Evolutionary conservation across 495 filamentous ascomycete species (phyloP), one percentile per base, ranked within the genome.

Genomic region (Cryomyces minteri): DNA sequence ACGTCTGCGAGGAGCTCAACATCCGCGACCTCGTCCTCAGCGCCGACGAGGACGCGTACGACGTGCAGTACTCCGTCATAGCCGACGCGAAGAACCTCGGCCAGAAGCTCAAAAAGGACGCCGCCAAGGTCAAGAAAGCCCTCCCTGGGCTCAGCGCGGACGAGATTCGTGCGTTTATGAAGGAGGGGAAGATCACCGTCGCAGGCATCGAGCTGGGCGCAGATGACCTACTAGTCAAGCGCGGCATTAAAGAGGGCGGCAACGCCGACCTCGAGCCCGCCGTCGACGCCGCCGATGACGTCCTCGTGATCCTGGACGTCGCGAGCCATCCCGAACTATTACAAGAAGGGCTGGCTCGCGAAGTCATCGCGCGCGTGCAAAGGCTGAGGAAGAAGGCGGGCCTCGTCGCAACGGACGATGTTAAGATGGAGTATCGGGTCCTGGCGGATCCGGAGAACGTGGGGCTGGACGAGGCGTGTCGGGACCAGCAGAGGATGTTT

Each of bases 71-170:
- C 66, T 82, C 78, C 46, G 82, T 84, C 38, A 69, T 70, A 31
- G 90, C 85, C 6, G 90, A 98, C 62, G 95, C 88, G 84, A 81
- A 88, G 2, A 84, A 80, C 0, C 72, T 98, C 33, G 90, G 90
- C 48, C 94, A 94, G 74, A 96, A 95, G 65, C 70, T 96, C 44
- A 92, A 84, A 71, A 95, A 92, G 66, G 90, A 88, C 54, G 82
- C 79, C 43, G 76, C 77, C 51, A 85, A 76, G 60, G 86, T 96
- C 44, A 88, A 87, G 67, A 92, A 90, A 59, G 87, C 84, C 12
- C 67, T 98, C 38, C 88, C 88, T 14, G 67, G 62, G 40, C 66
- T 98, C 40, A 82, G 73, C 18, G 87, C 79, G 47, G 73, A 84
- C 10, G 70, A 94, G 49, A 85, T 92, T 28, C 77, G 81, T 53